Conservation (phyloP, 345 rosid genomes). For the Dipteronia dyeriana region DNA sequence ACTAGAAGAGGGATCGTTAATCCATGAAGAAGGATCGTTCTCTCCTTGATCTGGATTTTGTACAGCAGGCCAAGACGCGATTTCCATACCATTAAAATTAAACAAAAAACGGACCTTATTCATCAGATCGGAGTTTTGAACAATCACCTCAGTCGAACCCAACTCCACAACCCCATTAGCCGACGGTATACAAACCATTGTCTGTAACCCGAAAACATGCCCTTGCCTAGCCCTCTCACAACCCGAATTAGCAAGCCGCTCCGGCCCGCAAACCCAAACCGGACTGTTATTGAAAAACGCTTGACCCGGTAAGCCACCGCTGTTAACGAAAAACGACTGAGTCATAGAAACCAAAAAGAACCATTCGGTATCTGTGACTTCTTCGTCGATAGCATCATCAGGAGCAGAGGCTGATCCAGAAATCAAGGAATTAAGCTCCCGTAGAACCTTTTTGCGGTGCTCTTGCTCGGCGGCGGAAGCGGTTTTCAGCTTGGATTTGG, state of each 20-base stretch:
- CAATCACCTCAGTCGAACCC: slow-evolving; percentile 77
- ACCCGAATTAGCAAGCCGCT: slow-evolving; percentile 52
- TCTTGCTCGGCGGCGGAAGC: slow-evolving; percentile 69
- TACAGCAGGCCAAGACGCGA: slow-evolving; percentile 53
- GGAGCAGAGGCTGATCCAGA: slow-evolving; percentile 51
- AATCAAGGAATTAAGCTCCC: slow-evolving; percentile 82
- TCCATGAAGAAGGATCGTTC: slow-evolving; percentile 79
- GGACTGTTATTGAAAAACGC: slow-evolving; percentile 54
- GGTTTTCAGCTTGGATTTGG: slow-evolving; percentile 35
- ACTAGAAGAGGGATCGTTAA: slow-evolving; percentile 53
- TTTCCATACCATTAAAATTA: slow-evolving; percentile 53
- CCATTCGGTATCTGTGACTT: slow-evolving; percentile 96
- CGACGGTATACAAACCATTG: slow-evolving; percentile 79
- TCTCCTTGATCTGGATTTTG: slow-evolving; percentile 73
- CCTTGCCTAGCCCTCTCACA: slow-evolving; percentile 83
- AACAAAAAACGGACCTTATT: slow-evolving; percentile 66
- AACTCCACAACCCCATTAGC: slow-evolving; percentile 85
- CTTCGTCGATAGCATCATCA: slow-evolving; percentile 78
- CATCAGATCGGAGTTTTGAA: slow-evolving; percentile 72
- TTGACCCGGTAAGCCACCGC: slow-evolving; percentile 77
- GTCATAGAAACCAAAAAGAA: slow-evolving; percentile 94
- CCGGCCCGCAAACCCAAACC: slow-evolving; percentile 71
- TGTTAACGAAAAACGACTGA: slow-evolving; percentile 59
- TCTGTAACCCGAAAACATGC: slow-evolving; percentile 70
- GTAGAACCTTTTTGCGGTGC: slow-evolving; percentile 70